Evolutionary conservation across 768 basidiomycete species (phyloP), one percentile per base, ranked within the genome.

Genomic region (Artomyces pyxidatus): DNA sequence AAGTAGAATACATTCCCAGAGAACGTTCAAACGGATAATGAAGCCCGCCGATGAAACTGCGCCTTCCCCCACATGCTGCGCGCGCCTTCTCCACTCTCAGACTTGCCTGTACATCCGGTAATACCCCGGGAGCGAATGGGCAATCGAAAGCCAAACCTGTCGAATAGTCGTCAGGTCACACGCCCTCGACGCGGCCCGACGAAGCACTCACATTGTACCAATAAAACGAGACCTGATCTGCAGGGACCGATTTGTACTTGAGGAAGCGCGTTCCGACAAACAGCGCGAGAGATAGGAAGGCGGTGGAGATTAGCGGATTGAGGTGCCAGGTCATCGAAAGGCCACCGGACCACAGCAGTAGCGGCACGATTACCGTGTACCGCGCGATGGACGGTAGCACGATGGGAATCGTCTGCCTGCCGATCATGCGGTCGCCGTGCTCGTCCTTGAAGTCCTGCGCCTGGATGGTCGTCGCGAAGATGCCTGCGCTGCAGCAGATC

Each of bases 381-480:
- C 68, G 61, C 14, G 65, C 58, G 6, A 63, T 41, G 6, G 45
- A 47, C 3, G 76, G 76, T 28, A 68, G 66, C 27, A 67, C 64
- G 45, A 77, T 71, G 1, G 75, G 75, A 21, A 77, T 56, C 0
- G 75, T 77, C 1, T 61, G 19, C 4, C 75, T 65, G 1, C 71
- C 70, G 0, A 61, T 60, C n/a, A 62, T 42, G 4, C 57, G 55
- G 42, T 76, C 76, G 0, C 75, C 75, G n/a, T 63, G 61, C 12
- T 67, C 55, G 46, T 77, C 76, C 25, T 70, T 63, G 49, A 72
- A 77, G 49, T 77, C 76, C 57, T 75, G 72, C 2, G 71, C 68
- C 19, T 76, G 74, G 10, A 75, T 70, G 3, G 74, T 76, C 0
- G 74, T 73, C 2, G 68, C 57, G 29, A 75, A 65, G 14, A 74